These are phyloP conservation scores for Tylopilus intermedius DNA, from an alignment of 768 basidiomycete species.

Conservation along the genomic window DNA sequence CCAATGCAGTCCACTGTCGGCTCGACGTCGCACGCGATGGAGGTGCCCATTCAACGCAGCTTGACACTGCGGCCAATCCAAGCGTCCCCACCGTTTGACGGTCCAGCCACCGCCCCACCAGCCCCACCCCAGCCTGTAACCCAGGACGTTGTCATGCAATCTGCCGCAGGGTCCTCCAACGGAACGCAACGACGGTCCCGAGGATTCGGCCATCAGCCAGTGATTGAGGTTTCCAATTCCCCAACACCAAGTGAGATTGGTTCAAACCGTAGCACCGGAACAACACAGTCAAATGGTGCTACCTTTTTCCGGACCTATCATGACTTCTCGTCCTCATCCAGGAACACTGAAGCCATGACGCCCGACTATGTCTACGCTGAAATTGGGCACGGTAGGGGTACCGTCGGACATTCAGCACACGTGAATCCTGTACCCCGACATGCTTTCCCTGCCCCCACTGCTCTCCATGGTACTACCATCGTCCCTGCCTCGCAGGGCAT, in stretches of 20 bases:
- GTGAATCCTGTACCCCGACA: constrained; percentile 20
- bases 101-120: neutral
- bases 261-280: constrained; percentile 49
- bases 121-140: constrained; percentile 3
- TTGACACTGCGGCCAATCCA: constrained; percentile 22
- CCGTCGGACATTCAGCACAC: constrained; percentile 22
- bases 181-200: constrained; percentile 37
- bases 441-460: constrained; percentile 18
- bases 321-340: constrained; percentile 37
- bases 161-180: constrained; percentile 34
- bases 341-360: constrained; percentile 54
- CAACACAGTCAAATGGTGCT: constrained; percentile 51
- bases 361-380: constrained; percentile 74
- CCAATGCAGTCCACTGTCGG: constrained; percentile 9
- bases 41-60: constrained; percentile 30
- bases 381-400: constrained; percentile 68
- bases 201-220: constrained; percentile 47
- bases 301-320: constrained; percentile 61
- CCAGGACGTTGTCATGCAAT: constrained; percentile 31
- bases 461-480: constrained; percentile 17
- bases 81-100: constrained; percentile 7
- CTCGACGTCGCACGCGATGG: constrained; percentile 16
- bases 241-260: constrained; percentile 59
- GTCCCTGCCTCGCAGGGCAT: constrained; percentile 28
- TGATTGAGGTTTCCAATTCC: constrained; percentile 57